Evolutionary conservation across 2,329 filamentous ascomycete genomes (phyloP).

Genomic region (Fusarium lyarnte): DNA sequence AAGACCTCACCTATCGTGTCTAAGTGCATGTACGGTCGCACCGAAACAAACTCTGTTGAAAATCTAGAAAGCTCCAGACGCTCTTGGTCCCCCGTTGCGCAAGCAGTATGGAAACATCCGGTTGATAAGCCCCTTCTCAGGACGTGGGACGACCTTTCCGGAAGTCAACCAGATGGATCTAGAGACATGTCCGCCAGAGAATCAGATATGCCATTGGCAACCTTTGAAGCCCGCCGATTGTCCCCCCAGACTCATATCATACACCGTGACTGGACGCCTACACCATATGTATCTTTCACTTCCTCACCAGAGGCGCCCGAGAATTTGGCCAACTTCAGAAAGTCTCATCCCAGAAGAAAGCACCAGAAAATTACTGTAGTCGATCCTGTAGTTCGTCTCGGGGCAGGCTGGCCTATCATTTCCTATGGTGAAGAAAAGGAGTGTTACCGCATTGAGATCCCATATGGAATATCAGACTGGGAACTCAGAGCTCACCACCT

Average conservation of each 20-base stretch:
- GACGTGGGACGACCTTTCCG: not conserved
- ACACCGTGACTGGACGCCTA: not conserved
- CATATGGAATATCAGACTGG: not conserved
- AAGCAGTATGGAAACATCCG: not conserved
- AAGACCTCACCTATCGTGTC: not conserved
- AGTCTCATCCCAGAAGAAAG: not conserved
- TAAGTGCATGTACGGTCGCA: not conserved
- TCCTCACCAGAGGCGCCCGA: not conserved
- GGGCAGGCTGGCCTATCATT: not conserved
- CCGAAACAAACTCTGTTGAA: too few relatives aligned
- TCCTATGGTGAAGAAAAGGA: not conserved
- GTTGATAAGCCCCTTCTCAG: not conserved
- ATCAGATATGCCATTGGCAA: not conserved
- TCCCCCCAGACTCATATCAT: not conserved
- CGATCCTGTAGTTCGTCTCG: not conserved
- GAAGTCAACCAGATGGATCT: not conserved
- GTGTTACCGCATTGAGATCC: not conserved
- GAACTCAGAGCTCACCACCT: not conserved
- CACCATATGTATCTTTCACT: constrained; percentile 1
- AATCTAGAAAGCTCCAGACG: not conserved
- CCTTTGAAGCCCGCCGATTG: not conserved
- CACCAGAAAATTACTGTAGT: not conserved
- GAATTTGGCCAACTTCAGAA: not conserved
- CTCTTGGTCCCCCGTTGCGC: not conserved
- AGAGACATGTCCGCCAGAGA: not conserved